Evolutionary conservation across 345 rosid species (phyloP), one percentile per base, ranked within the genome.

Genomic region (Orychophragmus violaceus): DNA sequence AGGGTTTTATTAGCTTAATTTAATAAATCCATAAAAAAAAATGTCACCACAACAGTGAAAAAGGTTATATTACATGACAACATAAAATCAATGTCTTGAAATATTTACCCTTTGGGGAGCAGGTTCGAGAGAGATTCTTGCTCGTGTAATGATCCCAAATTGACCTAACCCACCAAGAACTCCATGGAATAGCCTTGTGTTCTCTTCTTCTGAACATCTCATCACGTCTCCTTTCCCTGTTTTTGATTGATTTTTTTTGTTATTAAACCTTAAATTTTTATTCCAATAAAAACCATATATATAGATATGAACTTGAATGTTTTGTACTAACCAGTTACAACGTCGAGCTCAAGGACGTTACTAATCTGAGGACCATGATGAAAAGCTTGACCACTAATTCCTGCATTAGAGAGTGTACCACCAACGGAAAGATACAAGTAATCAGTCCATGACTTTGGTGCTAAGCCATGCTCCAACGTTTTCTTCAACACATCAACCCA

Each of bases 371-470:
- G 99, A 11, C 99, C 99, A 39, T 94, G 95, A 50, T 88, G 81
- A 44, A 94, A 94, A 74, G 99, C 97, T 77, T 94, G 99, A 2
- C 99, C 99, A 5, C 99, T 94, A 30, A 94, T 90, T 68, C 99
- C 99, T 18, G 85, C 99, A 78, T 94, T 94, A 4, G 99, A 94
- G 57, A 94, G 81, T 30, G 99, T 94, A 62, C 99, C 97, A 3
- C 99, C 99, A 39, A 94, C 99, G 23, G 97, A 82, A 8, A 94
- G 84, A 70, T 94, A 90, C 84, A 94, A 80, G 69, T 94, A 94
- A 79, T 94, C 99, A 5, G 99, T 94, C 99, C 99, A 94, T 4
- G 99, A 94, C 59, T 81, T 88, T 29, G 99, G 99, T 51, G 99
- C 92, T 37, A 94, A 80, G 18, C 95, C 97, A 72, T 80, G 22